phyloP scores from a whole-genome alignment of 75 land plant genomes.

The Pinus tabuliformis region DNA sequence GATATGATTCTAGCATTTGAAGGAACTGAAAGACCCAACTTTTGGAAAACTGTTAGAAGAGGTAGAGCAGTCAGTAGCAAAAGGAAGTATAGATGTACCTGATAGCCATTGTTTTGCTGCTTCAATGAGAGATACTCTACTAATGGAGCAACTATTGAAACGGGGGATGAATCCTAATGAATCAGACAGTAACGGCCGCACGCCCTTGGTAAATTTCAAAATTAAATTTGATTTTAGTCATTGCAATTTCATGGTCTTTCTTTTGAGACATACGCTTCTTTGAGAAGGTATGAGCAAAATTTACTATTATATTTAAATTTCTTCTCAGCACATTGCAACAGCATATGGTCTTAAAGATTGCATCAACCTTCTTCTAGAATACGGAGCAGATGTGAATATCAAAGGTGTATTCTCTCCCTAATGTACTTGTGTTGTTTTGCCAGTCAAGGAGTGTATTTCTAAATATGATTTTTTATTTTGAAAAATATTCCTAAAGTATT shows the following conservation, averaged over 20 bases:
- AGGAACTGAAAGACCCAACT: slow-evolving; percentile 34
- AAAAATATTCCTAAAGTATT: too few relatives aligned
- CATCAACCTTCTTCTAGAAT: slow-evolving; percentile 50
- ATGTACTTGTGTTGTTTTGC: too few relatives aligned
- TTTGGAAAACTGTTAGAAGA: slow-evolving; percentile 38
- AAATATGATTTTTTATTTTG: too few relatives aligned
- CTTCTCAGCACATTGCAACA: slow-evolving; percentile 72
- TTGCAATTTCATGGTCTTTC: too few relatives aligned
- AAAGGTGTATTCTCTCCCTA: slow-evolving; percentile 34
- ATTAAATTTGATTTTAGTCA: too few relatives aligned
- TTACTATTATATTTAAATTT: too few relatives aligned
- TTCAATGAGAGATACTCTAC: slow-evolving; percentile 30
- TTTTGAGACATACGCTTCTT: too few relatives aligned
- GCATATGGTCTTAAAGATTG: slow-evolving; percentile 70
- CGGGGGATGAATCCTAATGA: slow-evolving; percentile 52
- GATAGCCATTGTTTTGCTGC: slow-evolving; percentile 43
- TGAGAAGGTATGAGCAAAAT: too few relatives aligned
- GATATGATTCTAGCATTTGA: slow-evolving; percentile 23
- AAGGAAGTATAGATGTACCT: slow-evolving; percentile 40
- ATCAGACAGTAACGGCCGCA: slow-evolving; percentile 44
- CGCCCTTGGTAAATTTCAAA: slow-evolving; percentile 44
- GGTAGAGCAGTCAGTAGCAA: slow-evolving; percentile 42
- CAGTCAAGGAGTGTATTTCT: too few relatives aligned
- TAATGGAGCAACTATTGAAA: slow-evolving; percentile 38
- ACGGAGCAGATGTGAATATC: slow-evolving; percentile 68